phyloP scores from a whole-genome alignment of 306 rosid species.

The Pyrus pyrifolia region DNA sequence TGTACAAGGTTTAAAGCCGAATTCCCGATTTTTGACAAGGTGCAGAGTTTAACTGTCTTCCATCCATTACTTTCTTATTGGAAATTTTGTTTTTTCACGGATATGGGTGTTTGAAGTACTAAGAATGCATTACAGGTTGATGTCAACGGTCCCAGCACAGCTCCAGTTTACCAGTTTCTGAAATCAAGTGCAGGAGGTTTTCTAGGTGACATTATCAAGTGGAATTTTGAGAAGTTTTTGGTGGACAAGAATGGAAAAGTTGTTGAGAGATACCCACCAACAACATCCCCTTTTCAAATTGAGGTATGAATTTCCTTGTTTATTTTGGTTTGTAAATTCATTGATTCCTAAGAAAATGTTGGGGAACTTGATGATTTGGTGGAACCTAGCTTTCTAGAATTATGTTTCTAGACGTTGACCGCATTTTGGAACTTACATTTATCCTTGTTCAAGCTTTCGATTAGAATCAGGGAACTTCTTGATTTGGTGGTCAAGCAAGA shows the following conservation, averaged over 20 bases:
- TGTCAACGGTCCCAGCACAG: constrained; percentile 92
- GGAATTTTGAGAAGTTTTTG: constrained; percentile 99
- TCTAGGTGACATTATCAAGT: constrained; percentile 76
- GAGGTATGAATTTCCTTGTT: constrained; percentile 53
- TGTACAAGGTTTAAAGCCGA: constrained; percentile 94
- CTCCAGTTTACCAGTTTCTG: constrained; percentile 88
- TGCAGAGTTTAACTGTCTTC: constrained; percentile 13
- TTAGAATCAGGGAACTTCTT: not conserved
- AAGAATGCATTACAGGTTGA: constrained; percentile 60
- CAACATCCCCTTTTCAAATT: constrained; percentile 93
- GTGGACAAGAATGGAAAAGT: constrained; percentile 93
- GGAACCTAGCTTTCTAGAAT: not conserved
- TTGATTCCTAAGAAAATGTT: not conserved
- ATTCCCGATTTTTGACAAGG: constrained; percentile 95
- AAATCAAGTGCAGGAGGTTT: constrained; percentile 90
- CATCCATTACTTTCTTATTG: not conserved
- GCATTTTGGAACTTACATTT: not conserved
- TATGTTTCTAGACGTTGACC: not conserved
- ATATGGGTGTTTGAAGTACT: constrained; percentile 9
- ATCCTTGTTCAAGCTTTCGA: not conserved
- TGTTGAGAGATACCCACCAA: constrained; percentile 83
- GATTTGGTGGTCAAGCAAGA: not conserved
- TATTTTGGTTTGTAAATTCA: not conserved
- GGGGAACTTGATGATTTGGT: not conserved
- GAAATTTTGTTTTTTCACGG: not conserved